Evolutionary conservation across 2,329 filamentous ascomycete genomes (phyloP).

Genomic region (Xylaria sp.): DNA sequence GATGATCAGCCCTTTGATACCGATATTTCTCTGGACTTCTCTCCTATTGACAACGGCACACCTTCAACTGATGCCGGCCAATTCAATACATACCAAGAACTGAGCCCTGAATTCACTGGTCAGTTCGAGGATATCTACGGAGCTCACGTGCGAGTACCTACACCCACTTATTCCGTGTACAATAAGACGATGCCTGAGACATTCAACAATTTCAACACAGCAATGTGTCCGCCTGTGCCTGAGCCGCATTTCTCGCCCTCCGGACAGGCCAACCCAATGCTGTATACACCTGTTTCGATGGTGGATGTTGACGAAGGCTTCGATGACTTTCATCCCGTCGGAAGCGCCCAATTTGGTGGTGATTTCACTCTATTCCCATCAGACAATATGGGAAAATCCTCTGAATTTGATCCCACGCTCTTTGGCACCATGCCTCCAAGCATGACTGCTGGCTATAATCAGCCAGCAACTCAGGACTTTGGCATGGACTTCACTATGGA

Average conservation of each 20-base stretch:
- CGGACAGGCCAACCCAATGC: constrained; percentile 74
- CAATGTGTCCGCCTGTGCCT: constrained; percentile 55
- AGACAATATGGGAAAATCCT: constrained; percentile 53
- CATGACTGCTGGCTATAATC: constrained; percentile 62
- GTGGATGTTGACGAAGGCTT: constrained; percentile 74
- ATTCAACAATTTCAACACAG: constrained; percentile 55
- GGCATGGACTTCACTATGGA: constrained; percentile 49
- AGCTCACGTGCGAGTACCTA: constrained; percentile 66
- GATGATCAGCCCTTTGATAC: constrained; percentile 55
- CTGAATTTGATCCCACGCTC: constrained; percentile 56
- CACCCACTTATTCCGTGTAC: constrained; percentile 58
- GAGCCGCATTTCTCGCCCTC: constrained; percentile 73
- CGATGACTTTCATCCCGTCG: constrained; percentile 60
- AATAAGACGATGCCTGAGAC: constrained; percentile 58
- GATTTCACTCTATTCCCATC: constrained; percentile 74
- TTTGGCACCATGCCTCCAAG: constrained; percentile 63
- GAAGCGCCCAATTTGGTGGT: constrained; percentile 56
- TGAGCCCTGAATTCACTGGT: constrained; percentile 69
- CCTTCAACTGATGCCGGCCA: constrained; percentile 59
- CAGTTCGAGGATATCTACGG: constrained; percentile 72
- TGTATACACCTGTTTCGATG: constrained; percentile 73
- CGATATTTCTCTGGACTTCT: constrained; percentile 54
- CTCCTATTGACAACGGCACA: constrained; percentile 63
- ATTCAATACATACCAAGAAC: constrained; percentile 70
- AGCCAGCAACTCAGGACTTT: constrained; percentile 64